phyloP scores from a whole-genome alignment of 2,329 filamentous ascomycete genomes.

The Fusarium setosum region DNA sequence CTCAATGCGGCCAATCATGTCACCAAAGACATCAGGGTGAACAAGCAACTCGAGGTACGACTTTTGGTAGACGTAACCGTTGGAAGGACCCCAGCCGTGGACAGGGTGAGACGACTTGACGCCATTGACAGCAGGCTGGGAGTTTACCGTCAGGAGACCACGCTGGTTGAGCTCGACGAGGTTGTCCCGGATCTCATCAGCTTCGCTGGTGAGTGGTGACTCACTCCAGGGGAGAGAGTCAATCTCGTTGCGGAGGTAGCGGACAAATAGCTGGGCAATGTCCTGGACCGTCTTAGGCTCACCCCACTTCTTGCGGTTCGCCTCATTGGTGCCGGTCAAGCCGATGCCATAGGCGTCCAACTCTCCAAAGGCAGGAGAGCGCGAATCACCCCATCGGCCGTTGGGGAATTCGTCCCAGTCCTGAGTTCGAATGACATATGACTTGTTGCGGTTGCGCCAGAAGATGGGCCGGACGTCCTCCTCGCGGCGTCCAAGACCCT shows the following conservation, averaged over 20 bases:
- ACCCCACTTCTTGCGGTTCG: slow-evolving; percentile 96
- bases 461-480: slow-evolving; percentile 99
- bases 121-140: slow-evolving; percentile 93
- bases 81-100: slow-evolving; percentile 93
- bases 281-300: slow-evolving; percentile 84
- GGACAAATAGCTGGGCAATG: slow-evolving; percentile 84
- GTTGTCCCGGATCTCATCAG: slow-evolving; percentile 79
- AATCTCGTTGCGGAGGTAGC: slow-evolving; percentile 84
- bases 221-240: slow-evolving; percentile 95
- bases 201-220: slow-evolving; percentile 84
- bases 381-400: slow-evolving; percentile 96
- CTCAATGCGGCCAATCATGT: slow-evolving; percentile 83
- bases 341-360: slow-evolving; percentile 95
- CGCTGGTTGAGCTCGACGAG: slow-evolving; percentile 86
- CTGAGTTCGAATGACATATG: slow-evolving; percentile 93
- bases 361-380: slow-evolving; percentile 96
- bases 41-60: slow-evolving; percentile 94
- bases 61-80: slow-evolving; percentile 98
- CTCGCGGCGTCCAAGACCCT: slow-evolving; percentile 86
- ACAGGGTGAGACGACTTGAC: slow-evolving; percentile 87
- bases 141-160: slow-evolving; percentile 95
- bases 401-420: slow-evolving; percentile 99
- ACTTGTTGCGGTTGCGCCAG: slow-evolving; percentile 97
- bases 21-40: slow-evolving; percentile 80
- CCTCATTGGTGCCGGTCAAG: slow-evolving; percentile 92